Base-by-base conservation (phyloP, 1,284 basidiomycete species). In the Pyrrhoderma noxium region DNA sequence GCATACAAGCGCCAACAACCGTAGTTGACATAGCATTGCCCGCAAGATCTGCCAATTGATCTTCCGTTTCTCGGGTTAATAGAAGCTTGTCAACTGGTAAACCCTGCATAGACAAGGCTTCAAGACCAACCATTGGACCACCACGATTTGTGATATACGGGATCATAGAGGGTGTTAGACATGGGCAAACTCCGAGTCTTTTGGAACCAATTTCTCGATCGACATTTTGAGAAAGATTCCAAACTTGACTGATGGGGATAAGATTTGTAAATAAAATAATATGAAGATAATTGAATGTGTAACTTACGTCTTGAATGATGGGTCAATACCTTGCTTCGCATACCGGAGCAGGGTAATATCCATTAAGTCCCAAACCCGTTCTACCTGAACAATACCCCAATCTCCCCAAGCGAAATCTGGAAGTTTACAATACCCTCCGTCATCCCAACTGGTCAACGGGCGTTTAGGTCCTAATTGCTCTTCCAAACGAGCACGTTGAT, bases 221-320 rank as follows among this genome's bases (percentile, higher is more conserved):
- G 25, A 97, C 94, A 59, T 97, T 97, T 66, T 97, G 93, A 3
- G 91, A 94, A n/a, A 97, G 75, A 66, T 97, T 97, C 94, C 93
- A 97, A 1, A 96, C 88, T 67, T 85, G 74, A 1, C 86, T 89
- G n/a, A 56, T 50, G 49, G 25, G 18, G 49, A 19, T 31, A 11
- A 5, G 11, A 5, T 31, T 5, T 5, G 11, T 31, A 31, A 5
- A 5, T 11, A 31, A 5, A 5, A 31, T 11, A 31, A 31, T 5
- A 5, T 5, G 49, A 47, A 45, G 39, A 21, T 59, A 51, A 36
- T 44, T 45, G n/a, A n/a, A n/a, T n/a, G n/a, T 18, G 31, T 21
- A 45, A 70, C 80, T 65, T 61, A 93, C 79, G 89, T 93, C 64
- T 94, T 93, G 67, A 82, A 93, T 0, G 80, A 83, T 1, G 92